These are phyloP conservation scores for Coniochaeta pulveracea DNA, from an alignment of 2,329 filamentous ascomycete genomes.

Conservation along the genomic window DNA sequence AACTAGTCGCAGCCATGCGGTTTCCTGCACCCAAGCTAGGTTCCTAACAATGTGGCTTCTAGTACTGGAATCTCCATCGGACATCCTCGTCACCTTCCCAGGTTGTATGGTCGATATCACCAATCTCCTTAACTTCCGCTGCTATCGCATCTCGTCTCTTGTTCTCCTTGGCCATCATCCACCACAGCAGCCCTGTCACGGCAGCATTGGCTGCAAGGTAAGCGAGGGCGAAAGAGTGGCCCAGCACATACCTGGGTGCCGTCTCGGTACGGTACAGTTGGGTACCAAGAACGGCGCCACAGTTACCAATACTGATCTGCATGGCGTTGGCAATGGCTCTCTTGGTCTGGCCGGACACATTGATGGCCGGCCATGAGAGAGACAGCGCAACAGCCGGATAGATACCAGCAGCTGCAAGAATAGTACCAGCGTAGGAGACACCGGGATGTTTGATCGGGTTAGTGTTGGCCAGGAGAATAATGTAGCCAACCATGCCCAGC, in stretches of 20 bases:
- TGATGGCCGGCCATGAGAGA: constrained; percentile 60
- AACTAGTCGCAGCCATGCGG: no score
- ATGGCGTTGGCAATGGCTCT: constrained; percentile 56
- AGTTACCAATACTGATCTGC: constrained; percentile 61
- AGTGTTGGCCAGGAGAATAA: constrained; percentile 42
- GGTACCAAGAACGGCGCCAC: constrained; percentile 57
- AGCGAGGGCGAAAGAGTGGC: constrained; percentile 54
- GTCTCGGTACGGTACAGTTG: constrained; percentile 54
- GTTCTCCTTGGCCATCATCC: constrained; percentile 47
- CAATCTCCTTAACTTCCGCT: constrained; percentile 34
- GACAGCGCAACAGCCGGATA: constrained; percentile 54
- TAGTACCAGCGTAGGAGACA: constrained; percentile 47
- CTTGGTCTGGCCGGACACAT: constrained; percentile 61
- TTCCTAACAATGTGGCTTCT: no score
- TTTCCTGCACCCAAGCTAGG: no score
- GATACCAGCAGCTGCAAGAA: constrained; percentile 55
- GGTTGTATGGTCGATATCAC: constrained; percentile 28
- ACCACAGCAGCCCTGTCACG: constrained; percentile 40
- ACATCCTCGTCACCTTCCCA: constrained; percentile 53
- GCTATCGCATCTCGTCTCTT: constrained; percentile 30
- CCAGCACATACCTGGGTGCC: constrained; percentile 51
- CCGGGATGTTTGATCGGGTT: constrained; percentile 35
- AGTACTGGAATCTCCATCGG: constrained; percentile 56
- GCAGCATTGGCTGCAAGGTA: constrained; percentile 49
- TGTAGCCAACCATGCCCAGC: constrained; percentile 51